A percentile compares a stretch with the other conserved stretches of the same genome.
These are phyloP conservation scores for Talaromyces islandicus DNA, from an alignment of 2,329 filamentous ascomycete species.

Conservation along the genomic window DNA sequence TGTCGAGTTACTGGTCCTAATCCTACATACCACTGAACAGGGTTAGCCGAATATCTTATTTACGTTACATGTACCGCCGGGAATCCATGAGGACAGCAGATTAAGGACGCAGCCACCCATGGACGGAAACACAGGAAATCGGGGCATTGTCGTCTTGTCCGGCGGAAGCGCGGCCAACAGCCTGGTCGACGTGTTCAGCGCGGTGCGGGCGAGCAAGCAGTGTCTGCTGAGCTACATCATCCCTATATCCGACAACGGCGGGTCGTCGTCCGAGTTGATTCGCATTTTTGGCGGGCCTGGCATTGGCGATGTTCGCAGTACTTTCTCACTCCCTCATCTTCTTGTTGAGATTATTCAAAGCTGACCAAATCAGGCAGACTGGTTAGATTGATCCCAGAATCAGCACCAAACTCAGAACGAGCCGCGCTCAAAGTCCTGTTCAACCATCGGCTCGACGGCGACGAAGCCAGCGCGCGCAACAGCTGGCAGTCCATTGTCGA, in stretches of 20 bases:
- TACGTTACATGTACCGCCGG: no score
- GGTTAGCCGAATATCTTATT: no score
- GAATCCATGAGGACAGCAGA: no score
- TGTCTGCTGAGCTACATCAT: slow-evolving; percentile 78
- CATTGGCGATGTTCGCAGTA: slow-evolving; percentile 70
- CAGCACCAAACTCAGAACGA: slow-evolving; percentile 55
- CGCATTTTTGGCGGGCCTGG: slow-evolving; percentile 92
- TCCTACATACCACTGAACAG: no score
- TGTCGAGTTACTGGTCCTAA: no score
- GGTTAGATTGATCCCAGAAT: slow-evolving; percentile 78
- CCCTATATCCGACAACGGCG: slow-evolving; percentile 92
- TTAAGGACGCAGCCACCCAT: not conserved
- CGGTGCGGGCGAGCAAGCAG: slow-evolving; percentile 57
- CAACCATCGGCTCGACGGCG: slow-evolving; percentile 72
- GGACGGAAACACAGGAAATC: not conserved
- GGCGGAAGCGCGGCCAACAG: slow-evolving; percentile 92
- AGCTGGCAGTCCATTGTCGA: slow-evolving; percentile 92
- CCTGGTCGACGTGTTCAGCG: slow-evolving; percentile 81
- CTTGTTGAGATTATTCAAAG: not conserved
- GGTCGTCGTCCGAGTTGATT: slow-evolving; percentile 88
- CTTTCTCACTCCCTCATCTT: slow-evolving; percentile 22
- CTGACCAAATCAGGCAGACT: slow-evolving; percentile 60
- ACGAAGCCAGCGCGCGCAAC: slow-evolving; percentile 54
- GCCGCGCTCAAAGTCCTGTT: slow-evolving; percentile 75
- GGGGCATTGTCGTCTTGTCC: slow-evolving; percentile 77